Conservation (phyloP, 257 asterid genomes). For the Nicotiana tomentosiformis region DNA sequence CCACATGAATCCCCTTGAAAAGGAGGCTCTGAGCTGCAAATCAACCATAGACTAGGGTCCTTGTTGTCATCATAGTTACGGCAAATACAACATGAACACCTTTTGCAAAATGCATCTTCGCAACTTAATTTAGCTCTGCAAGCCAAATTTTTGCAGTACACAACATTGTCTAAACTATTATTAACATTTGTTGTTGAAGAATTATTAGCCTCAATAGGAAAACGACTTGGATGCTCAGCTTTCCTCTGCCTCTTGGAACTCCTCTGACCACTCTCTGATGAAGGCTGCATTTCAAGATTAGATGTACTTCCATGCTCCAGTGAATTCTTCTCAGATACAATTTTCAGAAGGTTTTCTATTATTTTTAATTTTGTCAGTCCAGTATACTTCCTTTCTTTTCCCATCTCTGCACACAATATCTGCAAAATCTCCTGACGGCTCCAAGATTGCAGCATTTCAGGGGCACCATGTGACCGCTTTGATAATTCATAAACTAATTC, state of each 20-base stretch:
- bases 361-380: slow-evolving; percentile 82
- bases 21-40: slow-evolving; percentile 86
- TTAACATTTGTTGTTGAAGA: slow-evolving; percentile 25
- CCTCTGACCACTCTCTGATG: slow-evolving; percentile 46
- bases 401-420: slow-evolving; percentile 89
- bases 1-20: slow-evolving; percentile 70
- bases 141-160: slow-evolving; percentile 79
- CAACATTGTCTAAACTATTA: slow-evolving; percentile 20
- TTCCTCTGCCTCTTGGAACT: slow-evolving; percentile 71
- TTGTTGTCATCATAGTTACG: slow-evolving; percentile 75
- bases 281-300: slow-evolving; percentile 29
- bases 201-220: slow-evolving; percentile 23
- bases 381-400: slow-evolving; percentile 92
- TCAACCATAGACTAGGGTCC: slow-evolving; percentile 91
- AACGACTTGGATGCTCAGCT: slow-evolving; percentile 37
- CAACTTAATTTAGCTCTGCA: slow-evolving; percentile 63
- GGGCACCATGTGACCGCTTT: slow-evolving; percentile 59
- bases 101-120: slow-evolving; percentile 61
- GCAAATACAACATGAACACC: slow-evolving; percentile 98
- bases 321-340: slow-evolving; percentile 60
- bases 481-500: slow-evolving; percentile 73
- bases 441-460: slow-evolving; percentile 81
- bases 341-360: slow-evolving; percentile 73
- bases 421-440: slow-evolving; percentile 90
- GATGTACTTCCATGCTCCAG: slow-evolving; percentile 28